Conservation (phyloP, 2,329 filamentous ascomycete species). For the Aureobasidium sp. region DNA sequence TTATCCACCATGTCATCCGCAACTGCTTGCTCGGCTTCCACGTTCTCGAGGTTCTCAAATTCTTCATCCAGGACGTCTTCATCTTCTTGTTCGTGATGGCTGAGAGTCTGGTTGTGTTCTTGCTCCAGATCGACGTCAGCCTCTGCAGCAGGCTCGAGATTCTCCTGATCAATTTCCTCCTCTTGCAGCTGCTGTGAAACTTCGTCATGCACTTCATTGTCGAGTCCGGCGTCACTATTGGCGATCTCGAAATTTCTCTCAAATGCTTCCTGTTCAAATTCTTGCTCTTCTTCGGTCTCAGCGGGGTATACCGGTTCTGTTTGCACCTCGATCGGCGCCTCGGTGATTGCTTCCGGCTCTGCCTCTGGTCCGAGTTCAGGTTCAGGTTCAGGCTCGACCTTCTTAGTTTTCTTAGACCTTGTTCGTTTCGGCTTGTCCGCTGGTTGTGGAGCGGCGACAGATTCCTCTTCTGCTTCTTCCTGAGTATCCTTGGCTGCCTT, state of each 20-base stretch:
- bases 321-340: constrained; percentile 43
- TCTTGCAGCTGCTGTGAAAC: constrained; percentile 1
- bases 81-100: background rate
- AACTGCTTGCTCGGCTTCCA: background rate
- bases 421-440: constrained; percentile 11
- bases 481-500: constrained; percentile 15
- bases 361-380: constrained; percentile 14
- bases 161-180: background rate
- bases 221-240: background rate
- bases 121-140: constrained; percentile 1
- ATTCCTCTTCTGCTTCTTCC: constrained; percentile 14
- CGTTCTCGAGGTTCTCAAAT: background rate
- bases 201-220: background rate
- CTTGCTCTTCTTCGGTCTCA: constrained; percentile 31
- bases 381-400: constrained; percentile 14
- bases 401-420: constrained; percentile 11
- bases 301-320: background rate
- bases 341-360: constrained; percentile 19
- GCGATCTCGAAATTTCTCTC: constrained; percentile 22
- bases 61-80: constrained; percentile 1
- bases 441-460: background rate
- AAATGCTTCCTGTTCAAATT: constrained; percentile 42
- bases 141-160: background rate
- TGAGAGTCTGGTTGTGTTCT: background rate
- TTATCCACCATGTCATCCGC: background rate